Conservation (phyloP, 2,329 filamentous ascomycete genomes). For the Colletotrichum trifolii region DNA sequence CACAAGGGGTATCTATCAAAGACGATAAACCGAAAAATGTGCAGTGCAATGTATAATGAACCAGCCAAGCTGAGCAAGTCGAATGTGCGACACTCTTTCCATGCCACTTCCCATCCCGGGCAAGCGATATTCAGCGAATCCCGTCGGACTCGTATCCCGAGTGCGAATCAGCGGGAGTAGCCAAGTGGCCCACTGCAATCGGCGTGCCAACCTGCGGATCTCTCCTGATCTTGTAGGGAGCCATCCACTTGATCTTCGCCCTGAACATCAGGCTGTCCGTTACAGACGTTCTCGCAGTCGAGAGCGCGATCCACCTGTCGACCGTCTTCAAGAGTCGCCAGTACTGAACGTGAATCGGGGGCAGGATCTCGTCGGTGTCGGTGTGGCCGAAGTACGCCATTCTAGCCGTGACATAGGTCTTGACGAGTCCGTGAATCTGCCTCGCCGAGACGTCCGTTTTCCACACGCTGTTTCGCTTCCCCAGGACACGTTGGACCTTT, state of each 20-base stretch:
- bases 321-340: neutral
- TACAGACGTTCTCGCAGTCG: neutral
- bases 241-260: neutral
- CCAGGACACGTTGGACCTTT: constrained; percentile 3
- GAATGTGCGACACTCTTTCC: no score
- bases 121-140: no score
- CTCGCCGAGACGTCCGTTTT: neutral
- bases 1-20: no score
- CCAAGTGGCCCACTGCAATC: no score
- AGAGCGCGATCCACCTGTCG: constrained; percentile 4
- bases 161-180: neutral
- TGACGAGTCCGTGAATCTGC: neutral
- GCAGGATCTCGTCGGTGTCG: no score
- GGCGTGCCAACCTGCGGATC: neutral
- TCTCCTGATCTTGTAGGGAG: neutral
- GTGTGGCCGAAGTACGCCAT: neutral
- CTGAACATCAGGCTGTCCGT: neutral
- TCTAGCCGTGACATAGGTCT: neutral
- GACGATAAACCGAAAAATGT: no score
- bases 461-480: neutral
- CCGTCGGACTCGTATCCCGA: neutral
- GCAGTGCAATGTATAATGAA: no score
- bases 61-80: no score
- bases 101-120: no score
- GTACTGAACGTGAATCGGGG: neutral